Base-by-base conservation (phyloP, 2,329 filamentous ascomycete species). In the Elsinoe necatrix region DNA sequence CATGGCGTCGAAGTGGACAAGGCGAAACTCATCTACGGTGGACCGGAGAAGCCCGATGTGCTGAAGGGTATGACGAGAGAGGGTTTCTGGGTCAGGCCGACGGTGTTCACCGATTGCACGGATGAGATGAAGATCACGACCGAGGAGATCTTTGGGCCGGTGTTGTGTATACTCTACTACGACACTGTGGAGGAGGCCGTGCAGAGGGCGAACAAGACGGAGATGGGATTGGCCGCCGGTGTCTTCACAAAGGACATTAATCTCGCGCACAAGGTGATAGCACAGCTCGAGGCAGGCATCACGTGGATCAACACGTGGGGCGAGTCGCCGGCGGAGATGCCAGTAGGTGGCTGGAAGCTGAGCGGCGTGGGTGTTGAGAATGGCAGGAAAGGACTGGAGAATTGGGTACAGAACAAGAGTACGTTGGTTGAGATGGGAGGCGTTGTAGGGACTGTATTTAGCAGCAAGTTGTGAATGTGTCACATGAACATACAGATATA, bases 221-320 rank as follows among this genome's bases (percentile, higher is more conserved):
- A 82, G 18, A 77, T 93, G 56, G 89, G 89, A 25, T 81, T 95
- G 2, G 89, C 89, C 0, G 90, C 89, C 0, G 89, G 89, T 18
- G 86, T 95, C 1, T 92, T 95, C 63, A 88, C 87, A 0, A 81
- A 80, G 58, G 82, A 95, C 62, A 71, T 95, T 54, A 85, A 87
- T 63, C 67, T 79, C 48, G 89, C 87, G 56, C 88, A 95, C 65
- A 75, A 80, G 42, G 80, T 92, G 0, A 77, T 92, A 41, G 78
- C 80, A 21, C 78, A 81, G 65, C 74, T 95, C 4, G 80, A 95
- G 67, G 89, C 89, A 0, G 89, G 89, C 31, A 95, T 95, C 65
- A 95, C 88, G 1, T 95, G 89, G 89, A 79, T 95, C 54, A 95
- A 95, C 69, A 90, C 87, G 0, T 95, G 90, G 90, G 89, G 90